phyloP scores from a whole-genome alignment of 495 filamentous ascomycete species.

The Neurospora sp. region DNA sequence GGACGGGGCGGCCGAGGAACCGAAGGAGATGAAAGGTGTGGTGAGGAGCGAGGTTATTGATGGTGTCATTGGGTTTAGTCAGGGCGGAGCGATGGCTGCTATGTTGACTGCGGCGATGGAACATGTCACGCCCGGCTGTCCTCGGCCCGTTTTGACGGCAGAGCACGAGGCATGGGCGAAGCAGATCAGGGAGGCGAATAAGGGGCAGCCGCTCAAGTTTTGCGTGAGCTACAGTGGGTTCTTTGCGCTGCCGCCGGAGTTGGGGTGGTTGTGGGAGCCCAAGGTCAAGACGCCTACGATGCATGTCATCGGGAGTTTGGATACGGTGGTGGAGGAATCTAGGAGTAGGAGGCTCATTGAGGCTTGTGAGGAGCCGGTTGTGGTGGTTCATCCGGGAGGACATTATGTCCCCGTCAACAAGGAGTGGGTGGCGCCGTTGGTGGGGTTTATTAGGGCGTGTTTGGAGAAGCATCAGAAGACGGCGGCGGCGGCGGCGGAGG shows the following conservation, averaged over 20 bases:
- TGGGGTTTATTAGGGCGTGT: conserved; percentile 61
- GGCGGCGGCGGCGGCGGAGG: neutral
- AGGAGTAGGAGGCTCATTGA: conserved; percentile 56
- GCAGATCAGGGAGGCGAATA: conserved; percentile 32
- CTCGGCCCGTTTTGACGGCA: too few relatives aligned
- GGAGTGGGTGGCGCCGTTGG: conserved; percentile 65
- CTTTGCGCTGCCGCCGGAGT: conserved; percentile 44
- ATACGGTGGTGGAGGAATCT: conserved; percentile 78
- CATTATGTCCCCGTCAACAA: conserved; percentile 81
- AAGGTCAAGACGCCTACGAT: conserved; percentile 65
- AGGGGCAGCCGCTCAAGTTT: conserved; percentile 61
- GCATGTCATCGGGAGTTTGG: conserved; percentile 75
- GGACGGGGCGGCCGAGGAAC: neutral
- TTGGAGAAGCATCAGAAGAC: conserved; percentile 20
- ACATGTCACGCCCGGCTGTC: too few relatives aligned
- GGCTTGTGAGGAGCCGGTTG: conserved; percentile 50
- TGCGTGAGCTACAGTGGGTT: conserved; percentile 75
- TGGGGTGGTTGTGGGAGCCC: conserved; percentile 70
- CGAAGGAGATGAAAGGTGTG: too few relatives aligned
- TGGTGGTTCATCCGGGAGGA: conserved; percentile 82
- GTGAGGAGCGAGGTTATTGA: conserved; percentile 54
- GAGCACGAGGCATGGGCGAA: conserved; percentile 24
- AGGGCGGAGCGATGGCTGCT: conserved; percentile 55
- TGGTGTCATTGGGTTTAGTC: conserved; percentile 67
- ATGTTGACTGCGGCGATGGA: conserved; percentile 62